Base-by-base conservation (phyloP, 257 asterid species). In the Hygrophila difformis region DNA sequence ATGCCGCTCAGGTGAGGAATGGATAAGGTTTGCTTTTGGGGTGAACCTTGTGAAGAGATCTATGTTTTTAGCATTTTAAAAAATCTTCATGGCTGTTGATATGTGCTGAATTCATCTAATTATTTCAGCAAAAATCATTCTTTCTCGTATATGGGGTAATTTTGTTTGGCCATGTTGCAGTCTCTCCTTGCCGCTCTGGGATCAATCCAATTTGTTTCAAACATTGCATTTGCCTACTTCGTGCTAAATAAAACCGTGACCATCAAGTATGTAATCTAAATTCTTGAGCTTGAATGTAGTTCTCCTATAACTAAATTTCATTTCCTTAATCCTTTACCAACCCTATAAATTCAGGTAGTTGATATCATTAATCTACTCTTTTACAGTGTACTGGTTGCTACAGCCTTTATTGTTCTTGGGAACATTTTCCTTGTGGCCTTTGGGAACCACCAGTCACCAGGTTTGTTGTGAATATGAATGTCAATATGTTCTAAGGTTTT, bases 371-470 rank as follows among this genome's bases (percentile, higher is more conserved):
- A 42, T 26, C 7, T 26, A 31, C 38, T 40, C 44, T 62, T 55
- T 53, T 60, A 49, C 82, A 88, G 97, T 40, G 94, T 88, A 50
- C 79, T 81, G 53, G 67, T 81, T 52, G 97, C 97, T 49, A 88
- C 97, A 18, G 81, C 94, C 59, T 88, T 88, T 66, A 79, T 88
- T 71, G 97, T 88, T 58, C 82, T 88, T 19, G 97, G 97, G 53
- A 88, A 88, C 71, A 73, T 84, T 67, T 84, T 88, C 77, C 94
- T 88, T 45, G 97, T 88, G 65, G 97, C 97, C 60, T 88, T 88
- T 56, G 97, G 97, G 23, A 84, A 88, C 78, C 97, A 88, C 75
- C 97, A 88, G 47, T 88, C 97, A 47, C 97, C 97, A 61, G 95
- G 97, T 88, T 72, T 59, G 39, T 61, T 4, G n/a, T n/a, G n/a